Evolutionary conservation across 768 basidiomycete species (phyloP).

Genomic region (Xanthoconium purpureum): DNA sequence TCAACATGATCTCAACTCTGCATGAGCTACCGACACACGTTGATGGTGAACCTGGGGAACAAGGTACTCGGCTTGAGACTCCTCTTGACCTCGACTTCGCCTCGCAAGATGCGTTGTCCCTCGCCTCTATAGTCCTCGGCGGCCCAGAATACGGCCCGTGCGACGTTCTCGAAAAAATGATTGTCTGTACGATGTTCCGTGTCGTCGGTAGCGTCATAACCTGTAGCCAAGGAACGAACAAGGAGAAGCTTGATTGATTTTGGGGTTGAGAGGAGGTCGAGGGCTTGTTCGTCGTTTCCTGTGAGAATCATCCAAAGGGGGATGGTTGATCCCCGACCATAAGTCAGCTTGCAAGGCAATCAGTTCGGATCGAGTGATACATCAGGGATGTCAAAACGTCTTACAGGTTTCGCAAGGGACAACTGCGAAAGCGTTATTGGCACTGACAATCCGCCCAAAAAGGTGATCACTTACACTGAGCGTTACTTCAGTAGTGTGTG

Average conservation of each 20-base stretch:
- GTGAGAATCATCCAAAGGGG: constrained; percentile 48
- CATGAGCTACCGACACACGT: constrained; percentile 33
- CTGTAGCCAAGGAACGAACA: constrained; percentile 46
- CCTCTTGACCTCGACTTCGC: constrained; percentile 50
- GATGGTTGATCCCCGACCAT: constrained; percentile 49
- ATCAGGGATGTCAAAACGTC: constrained; percentile 1
- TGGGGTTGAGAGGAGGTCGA: constrained; percentile 47
- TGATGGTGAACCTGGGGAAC: constrained; percentile 46
- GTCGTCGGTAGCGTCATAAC: constrained; percentile 44
- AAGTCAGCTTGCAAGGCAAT: constrained; percentile 39
- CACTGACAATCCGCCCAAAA: background rate
- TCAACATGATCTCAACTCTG: background rate
- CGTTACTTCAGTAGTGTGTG: constrained; percentile 28
- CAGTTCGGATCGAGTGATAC: background rate
- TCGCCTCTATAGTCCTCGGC: constrained; percentile 22
- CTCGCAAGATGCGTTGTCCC: constrained; percentile 40
- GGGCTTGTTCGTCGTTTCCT: constrained; percentile 43
- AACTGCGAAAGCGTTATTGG: constrained; percentile 31
- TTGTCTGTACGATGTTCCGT: constrained; percentile 43
- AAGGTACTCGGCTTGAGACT: constrained; percentile 41
- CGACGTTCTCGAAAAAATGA: constrained; percentile 40
- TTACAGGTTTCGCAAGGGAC: constrained; percentile 49
- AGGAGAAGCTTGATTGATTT: constrained; percentile 42
- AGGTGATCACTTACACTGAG: constrained; percentile 30
- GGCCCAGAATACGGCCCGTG: constrained; percentile 49